Percentiles rank a stretch among this genome's conserved stretches.
Conservation (phyloP, 2,329 filamentous ascomycete species). For the Biscogniauxia marginata region DNA sequence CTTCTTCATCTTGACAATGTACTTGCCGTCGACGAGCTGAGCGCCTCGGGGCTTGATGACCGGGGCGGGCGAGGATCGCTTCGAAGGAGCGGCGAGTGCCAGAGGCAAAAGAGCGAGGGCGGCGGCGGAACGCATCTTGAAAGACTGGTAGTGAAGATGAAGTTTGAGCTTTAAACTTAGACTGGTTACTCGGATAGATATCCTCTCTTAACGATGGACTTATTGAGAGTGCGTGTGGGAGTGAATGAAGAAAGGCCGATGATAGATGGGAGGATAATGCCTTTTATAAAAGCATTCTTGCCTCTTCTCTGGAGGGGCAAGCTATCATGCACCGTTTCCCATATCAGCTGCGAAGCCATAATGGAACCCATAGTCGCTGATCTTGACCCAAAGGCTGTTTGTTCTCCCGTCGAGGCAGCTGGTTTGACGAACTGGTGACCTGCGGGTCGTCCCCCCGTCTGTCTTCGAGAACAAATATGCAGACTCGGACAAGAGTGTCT, state of each 20-base stretch:
- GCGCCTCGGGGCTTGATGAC: constrained; percentile 28
- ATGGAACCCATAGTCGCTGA: neutral
- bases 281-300: constrained; percentile 14
- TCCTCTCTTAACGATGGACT: constrained; percentile 9
- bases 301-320: neutral
- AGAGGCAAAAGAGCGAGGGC: constrained; percentile 30
- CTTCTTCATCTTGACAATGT: constrained; percentile 45
- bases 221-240: constrained; percentile 16
- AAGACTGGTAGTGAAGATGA: constrained; percentile 2
- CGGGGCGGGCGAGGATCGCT: constrained; percentile 28
- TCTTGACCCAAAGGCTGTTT: neutral
- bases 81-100: constrained; percentile 31
- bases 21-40: constrained; percentile 37
- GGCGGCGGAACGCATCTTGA: constrained; percentile 29
- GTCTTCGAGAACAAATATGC: constrained; percentile 9
- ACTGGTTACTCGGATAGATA: constrained; percentile 6
- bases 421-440: neutral
- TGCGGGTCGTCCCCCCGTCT: neutral
- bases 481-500: constrained; percentile 11
- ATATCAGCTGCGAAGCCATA: constrained; percentile 4
- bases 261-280: neutral
- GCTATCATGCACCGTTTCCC: neutral
- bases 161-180: constrained; percentile 1
- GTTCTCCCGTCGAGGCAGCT: neutral
- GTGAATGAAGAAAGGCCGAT: constrained; percentile 4